Percentiles rank a stretch among this genome's conserved stretches.
Conservation (phyloP, 2,329 filamentous ascomycete species). For the Colletotrichum cordylinicola region DNA sequence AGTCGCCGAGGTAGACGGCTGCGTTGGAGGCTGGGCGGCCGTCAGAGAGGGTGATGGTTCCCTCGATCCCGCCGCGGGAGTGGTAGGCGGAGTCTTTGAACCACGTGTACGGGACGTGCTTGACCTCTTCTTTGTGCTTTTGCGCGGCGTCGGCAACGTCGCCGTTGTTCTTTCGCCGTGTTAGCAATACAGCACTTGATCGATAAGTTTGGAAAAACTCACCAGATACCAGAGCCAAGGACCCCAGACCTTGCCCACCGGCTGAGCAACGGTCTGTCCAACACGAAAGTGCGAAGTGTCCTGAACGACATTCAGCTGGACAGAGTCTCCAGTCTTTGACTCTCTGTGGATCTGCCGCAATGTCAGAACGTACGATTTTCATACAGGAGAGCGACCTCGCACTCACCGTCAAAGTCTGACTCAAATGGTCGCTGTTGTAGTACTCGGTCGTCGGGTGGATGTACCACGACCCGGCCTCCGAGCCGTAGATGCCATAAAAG, state of each 20-base stretch:
- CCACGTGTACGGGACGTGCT: constrained; percentile 50
- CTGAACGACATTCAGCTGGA: constrained; percentile 19
- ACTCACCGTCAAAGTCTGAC: constrained; percentile 17
- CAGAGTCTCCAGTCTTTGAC: constrained; percentile 20
- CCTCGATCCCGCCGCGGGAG: constrained; percentile 44
- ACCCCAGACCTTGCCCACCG: constrained; percentile 15
- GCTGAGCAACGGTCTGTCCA: constrained; percentile 7
- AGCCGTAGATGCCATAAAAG: constrained; percentile 19
- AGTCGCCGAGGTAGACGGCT: constrained; percentile 52
- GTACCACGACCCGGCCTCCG: constrained; percentile 16
- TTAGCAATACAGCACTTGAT: neutral
- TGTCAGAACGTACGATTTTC: neutral
- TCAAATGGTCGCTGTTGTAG: constrained; percentile 16
- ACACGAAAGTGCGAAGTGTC: constrained; percentile 22
- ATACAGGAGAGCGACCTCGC: too few relatives aligned
- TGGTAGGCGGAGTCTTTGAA: constrained; percentile 46
- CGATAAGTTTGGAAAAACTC: neutral
- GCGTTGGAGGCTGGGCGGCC: constrained; percentile 48
- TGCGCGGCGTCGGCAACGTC: constrained; percentile 41
- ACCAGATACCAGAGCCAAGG: constrained; percentile 24
- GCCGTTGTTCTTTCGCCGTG: constrained; percentile 46
- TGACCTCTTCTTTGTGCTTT: constrained; percentile 38
- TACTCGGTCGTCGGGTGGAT: constrained; percentile 19
- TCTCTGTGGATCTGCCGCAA: constrained; percentile 8
- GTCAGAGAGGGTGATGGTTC: constrained; percentile 45